Evolutionary conservation across 139 green algal species (phyloP), one percentile per base, ranked within the genome.

Genomic region (Eudorina sp.): DNA sequence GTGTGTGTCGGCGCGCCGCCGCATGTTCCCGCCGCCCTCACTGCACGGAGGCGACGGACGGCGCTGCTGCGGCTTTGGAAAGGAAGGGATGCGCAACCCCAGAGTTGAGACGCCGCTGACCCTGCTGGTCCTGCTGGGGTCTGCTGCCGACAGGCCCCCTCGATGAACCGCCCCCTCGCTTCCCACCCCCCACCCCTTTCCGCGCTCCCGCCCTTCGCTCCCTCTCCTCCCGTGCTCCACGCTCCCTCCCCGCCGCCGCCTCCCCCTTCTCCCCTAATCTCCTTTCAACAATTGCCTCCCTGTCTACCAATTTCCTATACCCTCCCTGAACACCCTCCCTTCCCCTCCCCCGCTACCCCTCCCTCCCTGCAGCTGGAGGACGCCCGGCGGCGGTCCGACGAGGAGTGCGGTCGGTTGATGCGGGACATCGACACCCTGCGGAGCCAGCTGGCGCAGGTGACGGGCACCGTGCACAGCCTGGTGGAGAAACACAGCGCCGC

Each of bases 361-460:
- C 58, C 58, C 58, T 21, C 21, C 9, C 45, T 43, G 38, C 66
- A 81, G 77, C 34, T 78, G 34, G 79, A 90, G 1, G 82, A 86
- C 23, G 53, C 46, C 1, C 46, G 48, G n/a, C 68, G 60, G 53
- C 78, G 79, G 27, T 45, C 53, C n/a, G 78, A 86, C 31, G 86
- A 85, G 27, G 86, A 90, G 48, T 66, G 70, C 4, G 38, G 36
- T 23, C 86, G 86, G 27, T 48, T 90, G 55, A 74, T 84, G 51
- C 55, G 73, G 18, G 84, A 89, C 72, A 84, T 84, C 43, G 70
- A 89, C 23, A 40, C 70, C 6, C 77, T 89, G 38, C 85, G 74
- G 6, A 31, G 51, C 8, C 85, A 89, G 45, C 58, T 90, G 41
- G 76, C 76, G 14, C 74, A 79, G 85, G 66, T 88, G 82, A 83